Percentiles rank a stretch among this genome's conserved stretches.
Conservation (phyloP, 1,284 basidiomycete genomes). For the Xerocomus amazonicus region DNA sequence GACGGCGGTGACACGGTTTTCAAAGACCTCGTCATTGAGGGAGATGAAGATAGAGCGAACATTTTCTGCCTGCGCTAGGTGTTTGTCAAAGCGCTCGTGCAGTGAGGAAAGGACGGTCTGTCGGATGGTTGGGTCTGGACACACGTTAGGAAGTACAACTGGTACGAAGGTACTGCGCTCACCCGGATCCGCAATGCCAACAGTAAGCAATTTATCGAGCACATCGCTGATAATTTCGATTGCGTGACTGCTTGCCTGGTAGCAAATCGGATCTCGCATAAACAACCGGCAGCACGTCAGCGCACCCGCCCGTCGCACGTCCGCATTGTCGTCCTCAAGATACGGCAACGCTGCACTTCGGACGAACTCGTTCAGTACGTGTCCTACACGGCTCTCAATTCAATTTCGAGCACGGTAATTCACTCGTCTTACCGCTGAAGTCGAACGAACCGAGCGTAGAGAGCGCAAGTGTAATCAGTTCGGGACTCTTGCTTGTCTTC, state of each 20-base stretch:
- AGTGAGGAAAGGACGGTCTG: constrained; percentile 85
- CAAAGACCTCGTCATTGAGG: constrained; percentile 95
- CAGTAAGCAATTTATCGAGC: constrained; percentile 93
- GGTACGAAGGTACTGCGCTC: background rate
- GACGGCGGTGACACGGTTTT: constrained; percentile 90
- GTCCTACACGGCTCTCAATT: constrained; percentile 49
- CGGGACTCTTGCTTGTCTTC: constrained; percentile 58
- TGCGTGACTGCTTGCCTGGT: constrained; percentile 93
- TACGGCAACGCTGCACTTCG: constrained; percentile 91
- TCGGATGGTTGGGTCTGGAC: constrained; percentile 76
- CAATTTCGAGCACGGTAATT: background rate
- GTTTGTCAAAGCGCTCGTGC: constrained; percentile 95
- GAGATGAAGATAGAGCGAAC: constrained; percentile 97
- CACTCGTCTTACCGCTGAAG: constrained; percentile 68
- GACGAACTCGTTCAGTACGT: constrained; percentile 96
- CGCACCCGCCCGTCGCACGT: constrained; percentile 89
- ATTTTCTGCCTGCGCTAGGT: constrained; percentile 98
- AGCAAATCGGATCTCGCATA: constrained; percentile 94
- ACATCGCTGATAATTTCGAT: constrained; percentile 99
- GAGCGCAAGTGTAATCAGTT: constrained; percentile 83
- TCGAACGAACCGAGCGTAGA: constrained; percentile 91
- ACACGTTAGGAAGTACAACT: constrained; percentile 1
- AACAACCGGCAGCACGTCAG: constrained; percentile 91
- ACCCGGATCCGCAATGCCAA: constrained; percentile 98
- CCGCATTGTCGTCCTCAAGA: constrained; percentile 88